phyloP scores from a whole-genome alignment of 2,329 filamentous ascomycete species.

The Aspergillus fischeri region DNA sequence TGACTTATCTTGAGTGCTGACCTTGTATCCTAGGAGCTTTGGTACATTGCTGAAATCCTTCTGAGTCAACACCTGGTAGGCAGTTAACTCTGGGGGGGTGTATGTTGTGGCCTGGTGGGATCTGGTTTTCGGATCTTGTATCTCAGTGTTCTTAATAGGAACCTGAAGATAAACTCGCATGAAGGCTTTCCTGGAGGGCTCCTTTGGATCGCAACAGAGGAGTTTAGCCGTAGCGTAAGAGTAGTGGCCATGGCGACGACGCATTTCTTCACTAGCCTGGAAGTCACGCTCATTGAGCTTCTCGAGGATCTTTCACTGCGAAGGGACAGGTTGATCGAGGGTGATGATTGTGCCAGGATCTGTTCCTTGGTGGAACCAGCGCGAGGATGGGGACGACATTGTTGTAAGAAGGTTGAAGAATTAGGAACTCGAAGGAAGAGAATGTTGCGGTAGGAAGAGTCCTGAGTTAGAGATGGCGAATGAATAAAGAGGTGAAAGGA shows the following conservation, averaged over 20 bases:
- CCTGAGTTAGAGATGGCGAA: no score
- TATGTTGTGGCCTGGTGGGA: slow-evolving; percentile 8
- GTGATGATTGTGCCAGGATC: slow-evolving; percentile 10
- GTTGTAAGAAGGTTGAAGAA: background rate
- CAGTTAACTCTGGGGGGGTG: slow-evolving; percentile 5
- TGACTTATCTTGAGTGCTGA: slow-evolving; percentile 4
- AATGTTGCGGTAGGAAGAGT: no score
- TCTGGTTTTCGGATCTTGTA: slow-evolving; percentile 9
- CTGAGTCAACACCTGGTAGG: slow-evolving; percentile 2
- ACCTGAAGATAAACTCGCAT: slow-evolving; percentile 9
- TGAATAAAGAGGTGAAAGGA: no score
- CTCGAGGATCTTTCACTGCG: slow-evolving; percentile 12
- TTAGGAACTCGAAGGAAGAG: no score
- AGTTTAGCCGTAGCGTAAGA: slow-evolving; percentile 6
- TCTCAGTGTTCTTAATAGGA: slow-evolving; percentile 6
- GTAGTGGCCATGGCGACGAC: background rate
- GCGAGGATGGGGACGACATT: slow-evolving; percentile 5
- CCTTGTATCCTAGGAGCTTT: slow-evolving; percentile 9
- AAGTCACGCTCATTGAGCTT: slow-evolving; percentile 11
- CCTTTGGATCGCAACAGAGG: slow-evolving; percentile 1
- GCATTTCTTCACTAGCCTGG: slow-evolving; percentile 2
- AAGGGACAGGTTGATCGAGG: slow-evolving; percentile 9
- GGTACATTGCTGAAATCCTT: slow-evolving; percentile 5
- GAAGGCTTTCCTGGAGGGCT: slow-evolving; percentile 7
- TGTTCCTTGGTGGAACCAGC: slow-evolving; percentile 5